Base-by-base conservation (phyloP, 208 protist genomes). In the Angomonas deanei region DNA sequence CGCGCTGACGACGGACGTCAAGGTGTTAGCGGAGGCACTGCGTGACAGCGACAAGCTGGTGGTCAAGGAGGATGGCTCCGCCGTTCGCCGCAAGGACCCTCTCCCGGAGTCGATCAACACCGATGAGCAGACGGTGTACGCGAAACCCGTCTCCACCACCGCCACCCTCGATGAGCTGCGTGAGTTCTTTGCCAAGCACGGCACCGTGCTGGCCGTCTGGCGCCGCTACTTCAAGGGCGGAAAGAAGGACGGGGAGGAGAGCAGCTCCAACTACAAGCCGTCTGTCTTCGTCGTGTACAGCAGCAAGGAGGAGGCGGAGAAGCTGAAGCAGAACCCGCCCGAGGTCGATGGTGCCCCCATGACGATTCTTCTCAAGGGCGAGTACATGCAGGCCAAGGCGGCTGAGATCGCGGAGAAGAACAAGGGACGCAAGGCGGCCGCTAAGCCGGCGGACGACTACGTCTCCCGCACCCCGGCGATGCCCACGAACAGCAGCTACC, bases 51-150 rank as follows among this genome's bases (percentile, higher is more conserved):
- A 80, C 21, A 73, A 69, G 52, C 73, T 96, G 13, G 84, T 88
- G 24, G 55, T 94, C 52, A 74, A 76, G 61, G 70, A 68, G 13
- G 80, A 89, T 15, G 72, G 78, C 21, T 66, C 78, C n/a, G 61
- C 79, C 34, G 82, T 96, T 62, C 86, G 86, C 42, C 86, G 91
- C 72, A 82, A 67, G 52, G 74, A 82, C 23, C 73, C 87, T 0
- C 82, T 96, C 54, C 86, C 87, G 24, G 85, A 91, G 75, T 89
- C 84, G 19, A 95, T 95, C 48, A 84, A 95, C 67, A 86, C 81
- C 3, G 88, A 94, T 50, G 74, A 82, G 61, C 76, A 87, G 71
- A 95, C 89, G 17, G 80, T 92, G 21, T 95, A 93, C 69, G 89
- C 92, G 30, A 89, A 88, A 69, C 89, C 89, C 2, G 64, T 95